These are phyloP conservation scores for Fusarium sp. DNA, from an alignment of 2,329 filamentous ascomycete genomes.

Conservation along the genomic window DNA sequence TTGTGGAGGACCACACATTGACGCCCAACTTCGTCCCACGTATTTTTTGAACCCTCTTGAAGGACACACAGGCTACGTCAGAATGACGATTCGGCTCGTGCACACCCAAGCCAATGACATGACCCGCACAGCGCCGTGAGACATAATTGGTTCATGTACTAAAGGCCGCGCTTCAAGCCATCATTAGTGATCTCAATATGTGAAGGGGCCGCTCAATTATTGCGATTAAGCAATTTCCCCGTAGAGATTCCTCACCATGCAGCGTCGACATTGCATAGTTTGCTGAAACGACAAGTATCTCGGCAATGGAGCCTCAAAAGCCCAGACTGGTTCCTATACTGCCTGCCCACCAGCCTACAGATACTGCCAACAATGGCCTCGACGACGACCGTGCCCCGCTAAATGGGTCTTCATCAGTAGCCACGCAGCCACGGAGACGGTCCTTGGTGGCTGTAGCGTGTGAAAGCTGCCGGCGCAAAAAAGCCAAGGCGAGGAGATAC, in stretches of 20 bases:
- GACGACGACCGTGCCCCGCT: neutral
- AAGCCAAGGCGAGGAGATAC: constrained; percentile 12
- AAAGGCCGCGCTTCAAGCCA: neutral
- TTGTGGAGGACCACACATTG: too few relatives aligned
- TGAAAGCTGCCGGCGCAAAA: constrained; percentile 26
- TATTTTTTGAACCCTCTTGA: too few relatives aligned
- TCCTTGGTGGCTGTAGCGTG: constrained; percentile 21
- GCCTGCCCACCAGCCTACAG: constrained; percentile 12
- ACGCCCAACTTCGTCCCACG: too few relatives aligned
- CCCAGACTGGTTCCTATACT: constrained; percentile 24
- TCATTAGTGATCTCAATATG: neutral
- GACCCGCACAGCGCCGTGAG: neutral
- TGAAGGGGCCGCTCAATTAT: neutral
- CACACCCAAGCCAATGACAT: too few relatives aligned
- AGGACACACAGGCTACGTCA: too few relatives aligned
- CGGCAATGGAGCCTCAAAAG: constrained; percentile 19
- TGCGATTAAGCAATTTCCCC: neutral
- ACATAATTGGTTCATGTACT: neutral
- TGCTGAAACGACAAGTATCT: neutral
- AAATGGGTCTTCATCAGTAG: neutral
- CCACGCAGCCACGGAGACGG: constrained; percentile 9
- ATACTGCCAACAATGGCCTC: neutral
- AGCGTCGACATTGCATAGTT: neutral
- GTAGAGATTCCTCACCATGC: neutral
- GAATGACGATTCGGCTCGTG: too few relatives aligned